Percentiles rank a stretch among this genome's conserved stretches.
Conservation (phyloP, 2,329 filamentous ascomycete species). For the Trichoderma aggressivum region DNA sequence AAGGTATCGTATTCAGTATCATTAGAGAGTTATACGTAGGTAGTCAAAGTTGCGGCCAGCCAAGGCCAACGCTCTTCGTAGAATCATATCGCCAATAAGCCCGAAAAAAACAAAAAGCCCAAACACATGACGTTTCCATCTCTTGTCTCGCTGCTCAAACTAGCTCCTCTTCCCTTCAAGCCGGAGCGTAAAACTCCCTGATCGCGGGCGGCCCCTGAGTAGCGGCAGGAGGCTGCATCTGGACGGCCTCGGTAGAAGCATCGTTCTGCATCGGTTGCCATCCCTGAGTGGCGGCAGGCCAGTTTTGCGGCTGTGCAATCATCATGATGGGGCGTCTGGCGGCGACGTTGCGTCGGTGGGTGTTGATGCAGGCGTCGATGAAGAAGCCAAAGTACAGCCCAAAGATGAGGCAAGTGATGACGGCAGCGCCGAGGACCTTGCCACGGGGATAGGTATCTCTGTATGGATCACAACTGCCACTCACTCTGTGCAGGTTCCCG, state of each 20-base stretch:
- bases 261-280: slow-evolving; percentile 29
- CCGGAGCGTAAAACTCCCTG: slow-evolving; percentile 11
- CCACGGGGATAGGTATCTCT: background rate
- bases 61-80: slow-evolving; percentile 4
- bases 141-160: background rate
- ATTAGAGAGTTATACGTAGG: slow-evolving; percentile 1
- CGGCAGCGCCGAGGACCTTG: slow-evolving; percentile 21
- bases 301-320: slow-evolving; percentile 29
- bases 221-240: background rate
- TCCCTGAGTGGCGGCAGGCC: slow-evolving; percentile 30
- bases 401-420: slow-evolving; percentile 27
- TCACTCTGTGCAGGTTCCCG: background rate
- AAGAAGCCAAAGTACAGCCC: slow-evolving; percentile 40
- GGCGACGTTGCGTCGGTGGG: slow-evolving; percentile 30
- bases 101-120: background rate
- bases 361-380: slow-evolving; percentile 39
- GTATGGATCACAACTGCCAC: background rate
- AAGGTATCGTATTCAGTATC: background rate
- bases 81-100: slow-evolving; percentile 6
- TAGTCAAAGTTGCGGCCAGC: background rate
- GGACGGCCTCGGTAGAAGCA: background rate
- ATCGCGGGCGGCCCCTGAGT: background rate
- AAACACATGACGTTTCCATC: background rate
- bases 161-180: background rate
- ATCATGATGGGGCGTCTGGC: slow-evolving; percentile 26